These are phyloP conservation scores for Oxyria digyna DNA, from an alignment of 148 eudicot species.

Conservation along the genomic window DNA sequence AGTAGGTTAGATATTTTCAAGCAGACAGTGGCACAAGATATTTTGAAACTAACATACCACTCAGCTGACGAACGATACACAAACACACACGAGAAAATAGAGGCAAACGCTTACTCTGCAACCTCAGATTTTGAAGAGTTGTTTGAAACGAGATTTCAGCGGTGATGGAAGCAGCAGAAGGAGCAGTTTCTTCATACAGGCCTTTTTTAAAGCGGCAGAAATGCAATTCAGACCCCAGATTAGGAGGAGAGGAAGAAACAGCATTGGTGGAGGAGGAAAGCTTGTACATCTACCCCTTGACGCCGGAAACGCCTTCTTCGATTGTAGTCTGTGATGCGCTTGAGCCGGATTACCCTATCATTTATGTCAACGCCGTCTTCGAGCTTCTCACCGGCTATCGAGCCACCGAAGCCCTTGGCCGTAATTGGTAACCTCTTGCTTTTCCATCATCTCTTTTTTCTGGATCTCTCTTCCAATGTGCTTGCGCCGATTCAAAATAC, in stretches of 20 bases:
- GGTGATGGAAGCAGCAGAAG: constrained; percentile 14
- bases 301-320: constrained; percentile 30
- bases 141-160: no score
- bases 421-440: constrained; percentile 41
- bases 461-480: neutral
- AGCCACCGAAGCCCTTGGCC: constrained; percentile 76
- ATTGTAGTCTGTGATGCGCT: constrained; percentile 73
- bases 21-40: neutral
- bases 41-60: neutral
- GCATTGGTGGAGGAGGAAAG: neutral
- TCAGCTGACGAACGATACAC: neutral
- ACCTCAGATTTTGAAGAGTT: no score
- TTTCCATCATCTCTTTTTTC: neutral
- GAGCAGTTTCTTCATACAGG: neutral
- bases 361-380: constrained; percentile 64
- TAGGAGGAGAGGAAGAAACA: neutral
- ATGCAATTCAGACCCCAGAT: constrained; percentile 5
- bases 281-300: constrained; percentile 14
- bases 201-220: constrained; percentile 38
- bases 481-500: neutral
- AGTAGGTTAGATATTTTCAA: neutral
- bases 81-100: neutral
- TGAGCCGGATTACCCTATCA: constrained; percentile 62
- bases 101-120: no score
- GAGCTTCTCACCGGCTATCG: constrained; percentile 65